Base-by-base conservation (phyloP, 768 basidiomycete species). In the Pleurotus djamor region DNA sequence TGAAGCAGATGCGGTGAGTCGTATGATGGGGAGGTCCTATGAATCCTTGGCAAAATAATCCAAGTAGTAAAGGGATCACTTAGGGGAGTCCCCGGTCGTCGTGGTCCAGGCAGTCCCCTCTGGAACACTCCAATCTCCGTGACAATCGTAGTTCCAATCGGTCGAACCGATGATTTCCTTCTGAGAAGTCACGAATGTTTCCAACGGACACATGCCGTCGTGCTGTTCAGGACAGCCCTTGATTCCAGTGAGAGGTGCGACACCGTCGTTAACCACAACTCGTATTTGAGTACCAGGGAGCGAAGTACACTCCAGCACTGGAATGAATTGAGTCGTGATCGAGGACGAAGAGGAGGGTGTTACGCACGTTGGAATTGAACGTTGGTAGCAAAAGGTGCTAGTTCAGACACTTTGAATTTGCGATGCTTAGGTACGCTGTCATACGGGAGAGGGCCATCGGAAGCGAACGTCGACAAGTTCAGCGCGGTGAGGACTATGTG, bases 361-460 rank as follows among this genome's bases (percentile, higher is more conserved):
- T 12, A 75, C 81, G 58, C 72, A 94, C 92, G 77, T 74, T 96
- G 94, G 79, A 96, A 89, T 67, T 93, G 91, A 17, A 96, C 70
- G 66, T 96, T 96, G 32, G 94, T 91, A 0, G 87, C 89, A 71
- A 97, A 97, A 0, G 94, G 94, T 16, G 91, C 87, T 41, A 94
- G 77, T 62, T 94, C 83, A 4, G 92, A 82, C 0, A 84, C 79
- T 65, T 83, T 86, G 79, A 92, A 96, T 0, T 88, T 78, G 12
- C 84, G 79, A 50, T 88, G 73, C 5, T 70, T 62, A 0, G 84
- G 87, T 28, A 94, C 87, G 65, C 91, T 89, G 58, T 87, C 85
- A 7, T 81, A 78, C 0, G 92, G 91, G 8, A 94, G 75, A 0
- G 93, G 91, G 0, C 93, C 94, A n/a, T 71, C 68, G 16, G 73